These are phyloP conservation scores for Trichophyton mentagrophytes DNA, from an alignment of 2,329 filamentous ascomycete genomes.

Conservation along the genomic window DNA sequence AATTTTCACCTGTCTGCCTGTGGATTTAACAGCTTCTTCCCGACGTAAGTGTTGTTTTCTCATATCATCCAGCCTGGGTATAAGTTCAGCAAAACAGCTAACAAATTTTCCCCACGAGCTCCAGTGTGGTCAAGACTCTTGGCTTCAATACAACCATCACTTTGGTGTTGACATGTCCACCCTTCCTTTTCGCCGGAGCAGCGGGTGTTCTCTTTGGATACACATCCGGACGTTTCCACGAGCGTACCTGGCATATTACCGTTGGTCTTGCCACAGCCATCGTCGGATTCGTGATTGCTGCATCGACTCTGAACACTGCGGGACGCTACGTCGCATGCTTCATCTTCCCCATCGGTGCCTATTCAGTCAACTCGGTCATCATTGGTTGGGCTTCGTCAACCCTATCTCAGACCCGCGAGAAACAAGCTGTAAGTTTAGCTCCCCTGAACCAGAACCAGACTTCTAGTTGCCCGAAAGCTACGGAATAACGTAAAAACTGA, in stretches of 20 bases:
- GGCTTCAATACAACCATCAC: conserved; percentile 38
- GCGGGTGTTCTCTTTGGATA: conserved; percentile 38
- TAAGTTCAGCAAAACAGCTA: conserved; percentile 16
- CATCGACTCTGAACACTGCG: conserved; percentile 19
- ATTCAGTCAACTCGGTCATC: conserved; percentile 30
- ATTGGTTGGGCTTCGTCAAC: conserved; percentile 33
- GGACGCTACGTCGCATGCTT: conserved; percentile 23
- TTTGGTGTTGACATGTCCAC: conserved; percentile 39
- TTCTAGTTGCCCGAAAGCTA: neutral
- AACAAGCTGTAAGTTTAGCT: conserved; percentile 27
- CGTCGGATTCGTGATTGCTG: conserved; percentile 22
- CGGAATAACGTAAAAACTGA: neutral
- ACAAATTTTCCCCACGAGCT: conserved; percentile 34
- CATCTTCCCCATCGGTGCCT: conserved; percentile 23
- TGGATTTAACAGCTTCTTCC: conserved; percentile 36
- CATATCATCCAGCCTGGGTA: neutral
- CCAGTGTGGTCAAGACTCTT: conserved; percentile 38
- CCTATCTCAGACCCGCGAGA: conserved; percentile 32
- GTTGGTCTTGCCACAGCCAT: conserved; percentile 17
- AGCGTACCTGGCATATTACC: conserved; percentile 23
- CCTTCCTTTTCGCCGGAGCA: conserved; percentile 39
- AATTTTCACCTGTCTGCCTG: conserved; percentile 44
- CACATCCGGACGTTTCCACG: conserved; percentile 36
- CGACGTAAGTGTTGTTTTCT: conserved; percentile 15
- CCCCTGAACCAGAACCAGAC: neutral